Base-by-base conservation (phyloP, 2,329 filamentous ascomycete genomes). In the Exophiala sp. region DNA sequence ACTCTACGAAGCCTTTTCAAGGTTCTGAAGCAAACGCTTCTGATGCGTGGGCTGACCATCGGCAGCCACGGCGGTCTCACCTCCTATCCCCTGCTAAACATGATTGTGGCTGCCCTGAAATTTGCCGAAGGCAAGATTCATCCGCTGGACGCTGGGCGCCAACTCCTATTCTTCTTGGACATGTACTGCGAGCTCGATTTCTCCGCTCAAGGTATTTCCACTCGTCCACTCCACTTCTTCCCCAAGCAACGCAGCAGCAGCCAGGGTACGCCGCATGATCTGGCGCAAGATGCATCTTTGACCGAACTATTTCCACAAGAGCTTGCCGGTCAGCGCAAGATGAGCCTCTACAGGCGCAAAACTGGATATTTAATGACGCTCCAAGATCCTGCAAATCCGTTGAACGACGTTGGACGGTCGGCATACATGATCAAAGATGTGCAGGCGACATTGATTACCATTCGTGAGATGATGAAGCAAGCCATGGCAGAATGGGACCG, bases 311-410 rank as follows among this genome's bases (percentile, higher is more conserved):
- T 13, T 39, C 40, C 19, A 23, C 46, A 11, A n/a, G 54, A 57
- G 35, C 38, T 49, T 29, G 43, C 21, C 13, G 40, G 43, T 8
- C 52, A 56, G 37, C 34, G 52, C 16, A 21, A 45, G 30, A 43
- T 53, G 34, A 37, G 39, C 29, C 24, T 43, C 27, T 39, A 41
- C n/a, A 22, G 34, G 11, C 14, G 14, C 43, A 24, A 51, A 49
- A 14, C 29, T 40, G 35, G 14, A 8, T 43, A 69, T 47, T 65
- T 77, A 43, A 67, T 82, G 43, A 76, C 69, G 51, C 66, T 83
- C 11, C 78, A 81, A 63, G 79, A 83, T 58, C 80, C 80, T 0
- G 75, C 77, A 6, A 72, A 81, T 59, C 69, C 71, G 16, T 69
- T 70, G 59, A 81, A 80, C 60, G 76, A 83, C 59, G 68, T 82